Evolutionary conservation across 768 basidiomycete genomes (phyloP).

Genomic region (Asterophora parasitica): DNA sequence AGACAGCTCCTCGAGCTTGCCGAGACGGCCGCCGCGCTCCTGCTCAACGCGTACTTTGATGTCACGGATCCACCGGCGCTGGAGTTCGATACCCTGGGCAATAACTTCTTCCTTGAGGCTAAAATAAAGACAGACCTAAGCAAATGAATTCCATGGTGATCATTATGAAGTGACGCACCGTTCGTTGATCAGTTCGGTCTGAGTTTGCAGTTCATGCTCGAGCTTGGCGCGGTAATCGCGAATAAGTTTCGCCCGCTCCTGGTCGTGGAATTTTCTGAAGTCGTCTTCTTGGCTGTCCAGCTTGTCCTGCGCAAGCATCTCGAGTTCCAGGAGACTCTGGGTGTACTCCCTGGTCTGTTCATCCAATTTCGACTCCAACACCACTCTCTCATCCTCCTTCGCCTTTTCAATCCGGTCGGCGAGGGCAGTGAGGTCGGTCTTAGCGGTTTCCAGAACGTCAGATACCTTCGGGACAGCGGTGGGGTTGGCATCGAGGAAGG

Average conservation of each 20-base stretch:
- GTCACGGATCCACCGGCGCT: conserved; percentile 93
- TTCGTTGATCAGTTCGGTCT: conserved; percentile 92
- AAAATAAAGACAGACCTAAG: conserved; percentile 6
- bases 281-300: conserved; percentile 83
- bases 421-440: conserved; percentile 74
- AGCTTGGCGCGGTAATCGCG: conserved; percentile 83
- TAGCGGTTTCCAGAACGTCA: conserved; percentile 74
- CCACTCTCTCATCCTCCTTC: conserved; percentile 71
- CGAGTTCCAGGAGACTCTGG: conserved; percentile 71
- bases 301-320: conserved; percentile 83
- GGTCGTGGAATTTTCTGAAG: conserved; percentile 75
- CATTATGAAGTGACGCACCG: conserved; percentile 49
- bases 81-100: conserved; percentile 95
- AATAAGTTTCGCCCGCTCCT: conserved; percentile 69
- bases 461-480: conserved; percentile 61
- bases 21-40: conserved; percentile 92
- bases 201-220: conserved; percentile 77
- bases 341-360: conserved; percentile 85
- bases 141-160: background rate
- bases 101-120: conserved; percentile 94
- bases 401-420: conserved; percentile 72
- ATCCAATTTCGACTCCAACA: conserved; percentile 62
- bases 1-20: conserved; percentile 91
- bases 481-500: conserved; percentile 75
- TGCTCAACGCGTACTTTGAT: conserved; percentile 95